These are phyloP conservation scores for Crithidia bombi DNA, from an alignment of 208 protist genomes.

Conservation along the genomic window DNA sequence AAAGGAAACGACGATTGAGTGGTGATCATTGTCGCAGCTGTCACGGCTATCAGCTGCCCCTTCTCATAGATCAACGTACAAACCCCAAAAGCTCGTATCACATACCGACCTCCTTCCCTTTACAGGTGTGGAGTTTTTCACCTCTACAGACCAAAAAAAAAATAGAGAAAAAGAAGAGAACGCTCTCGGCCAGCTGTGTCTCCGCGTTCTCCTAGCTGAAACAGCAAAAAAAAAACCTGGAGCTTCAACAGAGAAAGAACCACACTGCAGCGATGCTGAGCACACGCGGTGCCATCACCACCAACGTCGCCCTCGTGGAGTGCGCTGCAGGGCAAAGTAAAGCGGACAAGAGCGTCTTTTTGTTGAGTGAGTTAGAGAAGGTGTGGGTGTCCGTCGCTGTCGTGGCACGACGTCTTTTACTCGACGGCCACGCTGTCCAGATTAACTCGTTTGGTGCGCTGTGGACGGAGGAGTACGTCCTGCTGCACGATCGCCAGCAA, in stretches of 20 bases:
- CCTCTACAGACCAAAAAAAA: too few species aligned
- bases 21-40: too few species aligned
- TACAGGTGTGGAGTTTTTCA: too few species aligned
- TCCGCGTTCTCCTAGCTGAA: too few species aligned
- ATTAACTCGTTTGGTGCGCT: conserved; percentile 72
- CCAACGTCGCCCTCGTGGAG: conserved; percentile 81
- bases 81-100: too few species aligned
- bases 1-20: too few species aligned
- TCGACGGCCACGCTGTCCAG: conserved; percentile 63
- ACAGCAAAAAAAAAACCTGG: not conserved
- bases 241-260: not conserved
- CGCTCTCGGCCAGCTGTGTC: too few species aligned
- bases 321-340: conserved; percentile 71
- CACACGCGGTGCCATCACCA: conserved; percentile 74
- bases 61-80: too few species aligned
- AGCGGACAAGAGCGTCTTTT: conserved; percentile 65
- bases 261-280: conserved; percentile 56
- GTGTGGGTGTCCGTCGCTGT: conserved; percentile 76
- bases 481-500: conserved; percentile 45
- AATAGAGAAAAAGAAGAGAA: too few species aligned
- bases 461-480: conserved; percentile 54
- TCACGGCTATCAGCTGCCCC: too few species aligned
- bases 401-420: conserved; percentile 58
- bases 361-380: conserved; percentile 85
- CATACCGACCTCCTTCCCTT: too few species aligned